These are phyloP conservation scores for Aspergillus coremiiformis DNA, from an alignment of 495 filamentous ascomycete species.

Conservation along the genomic window DNA sequence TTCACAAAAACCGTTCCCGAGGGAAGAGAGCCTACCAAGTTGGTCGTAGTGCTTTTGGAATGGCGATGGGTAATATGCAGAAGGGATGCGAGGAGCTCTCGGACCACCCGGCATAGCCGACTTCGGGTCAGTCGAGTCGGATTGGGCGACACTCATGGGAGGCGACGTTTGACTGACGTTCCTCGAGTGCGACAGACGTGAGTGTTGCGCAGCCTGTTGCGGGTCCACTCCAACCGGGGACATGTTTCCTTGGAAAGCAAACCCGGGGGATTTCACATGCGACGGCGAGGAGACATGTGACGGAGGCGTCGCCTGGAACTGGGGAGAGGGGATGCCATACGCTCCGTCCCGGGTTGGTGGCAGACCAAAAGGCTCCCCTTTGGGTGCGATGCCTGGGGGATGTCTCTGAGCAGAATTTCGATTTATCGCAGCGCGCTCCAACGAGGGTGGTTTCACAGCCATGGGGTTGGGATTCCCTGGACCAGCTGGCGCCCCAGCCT, in stretches of 20 bases:
- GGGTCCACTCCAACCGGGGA: constrained; percentile 62
- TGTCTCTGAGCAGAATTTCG: constrained; percentile 63
- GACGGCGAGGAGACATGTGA: constrained; percentile 74
- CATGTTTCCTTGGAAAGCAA: constrained; percentile 59
- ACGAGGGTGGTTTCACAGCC: constrained; percentile 48
- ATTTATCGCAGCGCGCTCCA: constrained; percentile 67
- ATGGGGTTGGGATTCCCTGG: constrained; percentile 51
- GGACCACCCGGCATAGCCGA: constrained; percentile 19
- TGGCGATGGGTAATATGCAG: constrained; percentile 69
- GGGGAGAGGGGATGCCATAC: constrained; percentile 46
- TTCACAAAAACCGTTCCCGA: constrained; percentile 16
- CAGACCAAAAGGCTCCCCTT: constrained; percentile 53
- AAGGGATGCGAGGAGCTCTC: constrained; percentile 32
- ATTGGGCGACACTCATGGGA: constrained; percentile 37
- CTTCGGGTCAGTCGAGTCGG: constrained; percentile 33
- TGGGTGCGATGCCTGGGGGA: constrained; percentile 62
- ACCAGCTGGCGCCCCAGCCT: constrained; percentile 63
- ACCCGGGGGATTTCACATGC: constrained; percentile 62
- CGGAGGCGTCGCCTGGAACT: constrained; percentile 72
- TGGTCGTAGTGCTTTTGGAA: constrained; percentile 95
- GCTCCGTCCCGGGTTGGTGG: constrained; percentile 45
- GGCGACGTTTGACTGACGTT: constrained; percentile 35
- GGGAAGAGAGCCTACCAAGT: constrained; percentile 81
- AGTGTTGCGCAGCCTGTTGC: constrained; percentile 31
- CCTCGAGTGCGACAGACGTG: constrained; percentile 41